Base-by-base conservation (phyloP, 257 asterid genomes). In the Coffea canephora region DNA sequence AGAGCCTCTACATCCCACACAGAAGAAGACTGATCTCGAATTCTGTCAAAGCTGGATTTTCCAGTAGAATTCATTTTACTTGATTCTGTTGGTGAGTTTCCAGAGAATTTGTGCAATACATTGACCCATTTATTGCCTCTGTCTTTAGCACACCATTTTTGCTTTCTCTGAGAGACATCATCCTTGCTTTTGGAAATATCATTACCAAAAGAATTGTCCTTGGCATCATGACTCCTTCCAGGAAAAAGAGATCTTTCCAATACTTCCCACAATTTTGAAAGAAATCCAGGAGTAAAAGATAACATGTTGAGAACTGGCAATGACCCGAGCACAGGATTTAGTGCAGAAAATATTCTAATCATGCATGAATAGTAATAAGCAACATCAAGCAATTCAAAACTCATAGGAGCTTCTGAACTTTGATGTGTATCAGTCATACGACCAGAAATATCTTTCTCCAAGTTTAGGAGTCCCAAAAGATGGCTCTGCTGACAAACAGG, bases 251-350 rank as follows among this genome's bases (percentile, higher is more conserved):
- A 81, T 71, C 86, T 88, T 81, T 95, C 95, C 61, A 95, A 80
- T 82, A 88, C 89, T 80, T 78, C 92, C 98, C 97, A 95, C 85
- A 95, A 84, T 79, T 85, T 87, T 71, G 80, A 57, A 76, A 95
- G 91, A 89, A 95, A 95, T 57, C 99, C 97, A 73, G 98, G 98
- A 81, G 99, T 87, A 89, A 95, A 95, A 6, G 99, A 88, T 78
- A 95, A 82, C 95, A 95, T 89, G 85, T 95, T 95, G 83, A 95
- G 98, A 77, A 95, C 89, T 45, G 99, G 98, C 82, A 95, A 84
- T 14, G 99, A 84, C 82, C 93, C 93, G 82, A 84, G 86, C 83
- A 84, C 85, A 39, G 97, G 97, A 87, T 94, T 90, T 79, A 95
- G 71, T 74, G 76, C 80, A 70, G 94, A 86, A 88, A 88, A 92